Evolutionary conservation across 2,329 filamentous ascomycete genomes (phyloP).

Genomic region (Furcasterigmium furcatum): DNA sequence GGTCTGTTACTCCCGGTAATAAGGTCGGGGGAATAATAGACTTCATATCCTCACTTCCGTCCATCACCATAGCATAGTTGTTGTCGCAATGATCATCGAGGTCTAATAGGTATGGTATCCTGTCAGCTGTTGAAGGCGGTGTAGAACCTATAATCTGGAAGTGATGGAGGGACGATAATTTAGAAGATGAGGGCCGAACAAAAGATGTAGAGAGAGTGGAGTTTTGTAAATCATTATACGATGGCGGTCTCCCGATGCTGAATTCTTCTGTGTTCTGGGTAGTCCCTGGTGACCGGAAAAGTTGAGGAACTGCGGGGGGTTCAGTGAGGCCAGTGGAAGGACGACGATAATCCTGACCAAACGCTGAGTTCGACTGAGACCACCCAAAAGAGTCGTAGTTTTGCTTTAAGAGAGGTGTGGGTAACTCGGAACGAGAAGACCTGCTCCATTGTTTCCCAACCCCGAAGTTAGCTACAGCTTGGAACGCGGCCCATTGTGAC

Average conservation of each 20-base stretch:
- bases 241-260: background rate
- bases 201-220: background rate
- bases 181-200: background rate
- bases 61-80: background rate
- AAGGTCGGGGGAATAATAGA: background rate
- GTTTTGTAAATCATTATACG: background rate
- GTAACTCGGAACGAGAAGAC: background rate
- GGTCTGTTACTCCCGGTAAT: background rate
- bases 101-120: background rate
- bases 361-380: background rate
- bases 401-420: background rate
- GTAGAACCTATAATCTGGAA: background rate
- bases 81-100: background rate
- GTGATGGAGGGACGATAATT: background rate
- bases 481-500: background rate
- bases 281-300: background rate
- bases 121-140: background rate
- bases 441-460: background rate
- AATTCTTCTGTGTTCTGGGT: background rate
- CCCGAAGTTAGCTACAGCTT: background rate
- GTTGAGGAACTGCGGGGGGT: background rate
- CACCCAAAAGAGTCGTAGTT: background rate
- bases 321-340: background rate
- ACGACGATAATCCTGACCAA: background rate
- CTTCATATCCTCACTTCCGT: background rate